A percentile compares a stretch with the other conserved stretches of the same genome.
phyloP scores from a whole-genome alignment of 2,329 filamentous ascomycete species.

The Phialocephala subalpina region DNA sequence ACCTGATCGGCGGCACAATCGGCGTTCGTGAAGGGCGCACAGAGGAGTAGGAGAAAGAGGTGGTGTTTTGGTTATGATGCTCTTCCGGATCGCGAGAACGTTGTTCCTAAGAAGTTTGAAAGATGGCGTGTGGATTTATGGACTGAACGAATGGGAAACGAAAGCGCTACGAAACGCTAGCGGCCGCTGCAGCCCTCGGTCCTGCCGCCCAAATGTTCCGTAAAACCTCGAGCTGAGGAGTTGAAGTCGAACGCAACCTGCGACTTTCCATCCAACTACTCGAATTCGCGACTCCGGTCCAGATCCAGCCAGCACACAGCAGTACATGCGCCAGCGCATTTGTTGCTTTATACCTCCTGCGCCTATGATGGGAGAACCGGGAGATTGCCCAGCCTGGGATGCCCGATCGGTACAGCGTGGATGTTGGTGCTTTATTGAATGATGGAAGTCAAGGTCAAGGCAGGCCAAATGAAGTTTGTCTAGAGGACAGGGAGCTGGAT shows the following conservation, averaged over 20 bases:
- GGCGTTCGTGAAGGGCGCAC: background rate
- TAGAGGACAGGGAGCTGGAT: slow-evolving; percentile 15
- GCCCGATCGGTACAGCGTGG: slow-evolving; percentile 4
- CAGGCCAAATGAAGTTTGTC: slow-evolving; percentile 10
- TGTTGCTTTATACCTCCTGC: background rate
- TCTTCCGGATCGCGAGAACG: background rate
- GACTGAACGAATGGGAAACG: too few relatives aligned
- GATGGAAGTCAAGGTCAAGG: background rate
- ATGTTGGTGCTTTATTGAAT: background rate
- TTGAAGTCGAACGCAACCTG: too few relatives aligned
- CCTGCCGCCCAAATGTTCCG: too few relatives aligned
- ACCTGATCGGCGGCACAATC: slow-evolving; percentile 15
- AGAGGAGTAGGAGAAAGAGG: slow-evolving; percentile 2
- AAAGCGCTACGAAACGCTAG: too few relatives aligned
- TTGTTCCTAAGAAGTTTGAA: slow-evolving; percentile 3
- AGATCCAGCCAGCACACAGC: background rate
- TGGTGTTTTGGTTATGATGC: slow-evolving; percentile 2
- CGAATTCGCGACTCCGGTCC: background rate
- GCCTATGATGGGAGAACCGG: slow-evolving; percentile 19
- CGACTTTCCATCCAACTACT: background rate
- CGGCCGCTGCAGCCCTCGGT: too few relatives aligned
- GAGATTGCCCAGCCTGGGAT: slow-evolving; percentile 5
- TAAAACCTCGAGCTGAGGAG: too few relatives aligned
- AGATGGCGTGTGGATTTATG: background rate
- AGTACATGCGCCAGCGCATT: background rate